A percentile compares a stretch with the other conserved stretches of the same genome.
Evolutionary conservation across 805 yeast genomes (phyloP).

Genomic region (Teunomyces pallodes): DNA sequence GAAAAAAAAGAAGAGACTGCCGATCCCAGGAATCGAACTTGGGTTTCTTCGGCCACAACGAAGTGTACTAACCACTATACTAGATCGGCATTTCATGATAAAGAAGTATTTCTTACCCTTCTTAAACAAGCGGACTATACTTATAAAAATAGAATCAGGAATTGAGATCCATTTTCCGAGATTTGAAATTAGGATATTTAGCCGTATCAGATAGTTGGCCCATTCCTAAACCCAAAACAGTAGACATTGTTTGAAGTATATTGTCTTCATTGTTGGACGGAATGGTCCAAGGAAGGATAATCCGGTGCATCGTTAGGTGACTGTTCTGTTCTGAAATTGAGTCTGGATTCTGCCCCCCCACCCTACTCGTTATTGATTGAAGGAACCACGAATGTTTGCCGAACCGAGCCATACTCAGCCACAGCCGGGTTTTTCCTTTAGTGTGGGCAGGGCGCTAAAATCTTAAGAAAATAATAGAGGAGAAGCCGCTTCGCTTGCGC

Average conservation of each 20-base stretch:
- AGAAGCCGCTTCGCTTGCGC: neutral
- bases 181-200: neutral
- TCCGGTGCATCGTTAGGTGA: neutral
- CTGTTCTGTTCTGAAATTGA: neutral
- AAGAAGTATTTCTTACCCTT: neutral
- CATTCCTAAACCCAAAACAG: neutral
- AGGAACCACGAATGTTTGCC: neutral
- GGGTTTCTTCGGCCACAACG: conserved; percentile 19
- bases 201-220: neutral
- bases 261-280: neutral
- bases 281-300: neutral
- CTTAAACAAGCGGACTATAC: too few relatives aligned
- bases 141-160: too few relatives aligned
- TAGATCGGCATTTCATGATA: conserved; percentile 11
- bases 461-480: neutral
- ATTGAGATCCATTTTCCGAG: neutral
- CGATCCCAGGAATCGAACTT: conserved; percentile 19
- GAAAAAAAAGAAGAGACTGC: conserved; percentile 7
- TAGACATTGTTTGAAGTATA: neutral
- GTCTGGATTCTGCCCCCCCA: neutral
- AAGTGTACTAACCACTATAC: conserved; percentile 18
- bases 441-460: neutral
- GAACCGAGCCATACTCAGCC: neutral
- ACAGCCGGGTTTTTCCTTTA: neutral
- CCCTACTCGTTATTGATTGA: neutral